These are phyloP conservation scores for Solanum commersonii DNA, from an alignment of 257 asterid species.

Conservation along the genomic window DNA sequence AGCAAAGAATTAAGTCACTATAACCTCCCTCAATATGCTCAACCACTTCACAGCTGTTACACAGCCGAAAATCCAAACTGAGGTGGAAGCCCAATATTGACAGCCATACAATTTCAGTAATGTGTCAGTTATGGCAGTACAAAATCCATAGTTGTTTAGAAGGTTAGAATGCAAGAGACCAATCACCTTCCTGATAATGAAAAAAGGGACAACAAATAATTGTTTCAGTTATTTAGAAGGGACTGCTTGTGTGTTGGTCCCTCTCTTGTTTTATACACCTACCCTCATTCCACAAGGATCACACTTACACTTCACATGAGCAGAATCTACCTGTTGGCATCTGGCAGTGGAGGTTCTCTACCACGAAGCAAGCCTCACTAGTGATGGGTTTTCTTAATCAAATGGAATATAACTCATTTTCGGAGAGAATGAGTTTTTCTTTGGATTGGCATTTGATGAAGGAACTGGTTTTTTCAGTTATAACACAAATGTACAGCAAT, in stretches of 20 bases:
- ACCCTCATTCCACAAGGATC: not conserved
- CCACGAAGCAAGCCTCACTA: not conserved
- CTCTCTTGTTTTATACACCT: not conserved
- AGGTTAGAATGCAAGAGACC: not conserved
- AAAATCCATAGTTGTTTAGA: not conserved
- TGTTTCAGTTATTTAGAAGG: not conserved
- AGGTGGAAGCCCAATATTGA: not conserved
- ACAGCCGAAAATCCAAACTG: not conserved
- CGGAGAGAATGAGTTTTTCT: not conserved
- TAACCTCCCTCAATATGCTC: not conserved
- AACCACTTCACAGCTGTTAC: not conserved
- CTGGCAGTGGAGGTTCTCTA: not conserved
- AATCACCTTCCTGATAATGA: not conserved
- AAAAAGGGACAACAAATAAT: not conserved
- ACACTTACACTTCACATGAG: not conserved
- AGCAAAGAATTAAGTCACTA: not conserved
- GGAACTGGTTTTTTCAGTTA: not conserved
- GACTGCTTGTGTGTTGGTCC: not conserved
- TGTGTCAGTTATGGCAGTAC: not conserved
- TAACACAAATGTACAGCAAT: not conserved
- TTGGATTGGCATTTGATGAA: not conserved
- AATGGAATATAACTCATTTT: not conserved
- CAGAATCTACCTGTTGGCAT: not conserved
- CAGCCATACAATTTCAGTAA: not conserved
- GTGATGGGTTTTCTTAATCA: not conserved